phyloP scores from a whole-genome alignment of 805 yeast species.

The Nakazawaea wyomingensis region DNA sequence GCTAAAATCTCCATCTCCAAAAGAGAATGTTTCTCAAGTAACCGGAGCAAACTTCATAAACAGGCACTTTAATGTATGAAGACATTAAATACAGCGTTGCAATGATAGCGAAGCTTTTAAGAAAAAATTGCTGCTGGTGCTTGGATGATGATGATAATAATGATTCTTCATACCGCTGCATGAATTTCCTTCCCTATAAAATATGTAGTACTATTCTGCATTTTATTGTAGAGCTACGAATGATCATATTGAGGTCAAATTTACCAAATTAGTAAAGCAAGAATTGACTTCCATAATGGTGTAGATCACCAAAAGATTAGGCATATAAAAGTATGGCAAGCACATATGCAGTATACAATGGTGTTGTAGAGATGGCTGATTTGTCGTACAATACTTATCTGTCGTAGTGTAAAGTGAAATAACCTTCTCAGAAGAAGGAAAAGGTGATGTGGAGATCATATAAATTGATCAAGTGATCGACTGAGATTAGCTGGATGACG shows the following conservation, averaged over 20 bases:
- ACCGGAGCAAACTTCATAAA: background rate
- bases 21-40: background rate
- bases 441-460: background rate
- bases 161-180: background rate
- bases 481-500: background rate
- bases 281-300: background rate
- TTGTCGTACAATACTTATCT: background rate
- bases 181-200: background rate
- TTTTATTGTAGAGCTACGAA: background rate
- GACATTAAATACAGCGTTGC: background rate
- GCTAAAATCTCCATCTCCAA: background rate
- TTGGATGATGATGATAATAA: too few species aligned
- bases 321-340: background rate
- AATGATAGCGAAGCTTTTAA: background rate
- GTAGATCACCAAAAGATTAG: background rate
- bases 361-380: background rate
- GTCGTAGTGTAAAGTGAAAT: background rate
- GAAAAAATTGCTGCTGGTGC: background rate
- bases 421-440: background rate
- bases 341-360: background rate
- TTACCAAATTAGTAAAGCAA: too few species aligned
- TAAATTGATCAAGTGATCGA: background rate
- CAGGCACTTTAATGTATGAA: background rate
- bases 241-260: background rate
- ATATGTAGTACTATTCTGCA: background rate